Evolutionary conservation across 2,329 filamentous ascomycete species (phyloP).

Genomic region (Hortaea werneckii): DNA sequence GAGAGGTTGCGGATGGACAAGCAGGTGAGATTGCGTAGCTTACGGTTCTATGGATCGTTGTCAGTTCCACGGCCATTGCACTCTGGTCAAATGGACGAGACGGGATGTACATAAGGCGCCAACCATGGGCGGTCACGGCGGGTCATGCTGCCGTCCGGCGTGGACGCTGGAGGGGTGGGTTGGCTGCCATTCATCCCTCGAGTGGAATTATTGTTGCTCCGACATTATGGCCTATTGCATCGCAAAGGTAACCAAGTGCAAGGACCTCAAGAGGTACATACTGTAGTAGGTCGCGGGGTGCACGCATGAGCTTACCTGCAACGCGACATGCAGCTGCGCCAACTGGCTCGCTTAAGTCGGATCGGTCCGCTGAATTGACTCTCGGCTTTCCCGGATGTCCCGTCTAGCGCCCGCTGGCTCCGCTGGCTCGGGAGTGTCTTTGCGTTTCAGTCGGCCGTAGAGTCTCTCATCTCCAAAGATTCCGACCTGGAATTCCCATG

Average conservation of each 20-base stretch:
- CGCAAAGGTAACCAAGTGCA: too few relatives aligned
- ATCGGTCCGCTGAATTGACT: too few relatives aligned
- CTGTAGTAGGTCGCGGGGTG: too few relatives aligned
- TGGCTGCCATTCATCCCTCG: constrained; percentile 12
- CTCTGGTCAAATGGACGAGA: background rate
- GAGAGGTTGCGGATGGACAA: constrained; percentile 79
- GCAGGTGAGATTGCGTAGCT: constrained; percentile 75
- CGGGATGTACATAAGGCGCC: constrained; percentile 5
- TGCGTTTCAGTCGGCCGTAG: background rate
- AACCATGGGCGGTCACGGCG: constrained; percentile 41
- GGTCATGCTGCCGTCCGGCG: background rate
- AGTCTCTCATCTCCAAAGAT: background rate
- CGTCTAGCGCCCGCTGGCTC: too few relatives aligned
- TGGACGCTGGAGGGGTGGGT: constrained; percentile 1
- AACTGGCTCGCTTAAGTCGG: too few relatives aligned
- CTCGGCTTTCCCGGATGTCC: too few relatives aligned
- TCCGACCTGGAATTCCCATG: background rate
- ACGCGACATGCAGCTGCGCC: too few relatives aligned
- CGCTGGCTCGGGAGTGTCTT: background rate
- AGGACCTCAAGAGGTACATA: too few relatives aligned
- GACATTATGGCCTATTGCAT: too few relatives aligned
- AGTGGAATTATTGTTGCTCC: too few relatives aligned
- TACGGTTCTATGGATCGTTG: constrained; percentile 50
- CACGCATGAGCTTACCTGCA: too few relatives aligned
- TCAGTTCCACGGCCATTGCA: background rate